Evolutionary conservation across 1,284 basidiomycete species (phyloP).

Genomic region (Rhodotorula sp.): DNA sequence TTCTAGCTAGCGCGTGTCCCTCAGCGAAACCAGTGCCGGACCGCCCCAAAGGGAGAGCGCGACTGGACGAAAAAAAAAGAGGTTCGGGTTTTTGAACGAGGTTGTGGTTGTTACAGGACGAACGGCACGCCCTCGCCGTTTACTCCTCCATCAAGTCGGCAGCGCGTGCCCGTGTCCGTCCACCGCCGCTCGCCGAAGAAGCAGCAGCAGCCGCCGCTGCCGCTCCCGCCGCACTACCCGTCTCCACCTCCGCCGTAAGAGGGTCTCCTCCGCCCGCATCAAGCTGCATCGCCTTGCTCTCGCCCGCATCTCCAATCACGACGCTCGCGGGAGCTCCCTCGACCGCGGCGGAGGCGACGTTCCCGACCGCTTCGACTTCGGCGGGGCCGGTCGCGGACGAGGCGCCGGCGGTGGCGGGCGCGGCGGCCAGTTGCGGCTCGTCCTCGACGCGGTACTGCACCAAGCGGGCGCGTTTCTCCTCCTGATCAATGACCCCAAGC

Average conservation of each 20-base stretch:
- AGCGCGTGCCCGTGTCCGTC: constrained; percentile 51
- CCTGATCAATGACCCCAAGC: constrained; percentile 52
- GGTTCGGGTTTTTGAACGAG: no score
- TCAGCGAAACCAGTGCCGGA: no score
- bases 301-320: constrained; percentile 13
- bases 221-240: constrained; percentile 3
- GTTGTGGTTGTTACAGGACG: neutral
- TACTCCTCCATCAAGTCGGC: constrained; percentile 49
- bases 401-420: constrained; percentile 18
- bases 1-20: no score
- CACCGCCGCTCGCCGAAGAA: constrained; percentile 11
- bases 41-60: no score
- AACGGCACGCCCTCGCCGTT: neutral
- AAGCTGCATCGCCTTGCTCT: neutral
- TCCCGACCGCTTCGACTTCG: constrained; percentile 13
- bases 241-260: constrained; percentile 16
- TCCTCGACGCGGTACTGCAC: constrained; percentile 35
- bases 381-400: constrained; percentile 17
- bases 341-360: constrained; percentile 17
- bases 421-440: constrained; percentile 24
- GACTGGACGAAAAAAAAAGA: no score
- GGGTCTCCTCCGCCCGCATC: constrained; percentile 24
- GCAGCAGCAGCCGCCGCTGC: neutral
- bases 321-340: constrained; percentile 29
- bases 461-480: constrained; percentile 67